Conservation (phyloP, 805 yeast genomes). For the Ogataea corticis region DNA sequence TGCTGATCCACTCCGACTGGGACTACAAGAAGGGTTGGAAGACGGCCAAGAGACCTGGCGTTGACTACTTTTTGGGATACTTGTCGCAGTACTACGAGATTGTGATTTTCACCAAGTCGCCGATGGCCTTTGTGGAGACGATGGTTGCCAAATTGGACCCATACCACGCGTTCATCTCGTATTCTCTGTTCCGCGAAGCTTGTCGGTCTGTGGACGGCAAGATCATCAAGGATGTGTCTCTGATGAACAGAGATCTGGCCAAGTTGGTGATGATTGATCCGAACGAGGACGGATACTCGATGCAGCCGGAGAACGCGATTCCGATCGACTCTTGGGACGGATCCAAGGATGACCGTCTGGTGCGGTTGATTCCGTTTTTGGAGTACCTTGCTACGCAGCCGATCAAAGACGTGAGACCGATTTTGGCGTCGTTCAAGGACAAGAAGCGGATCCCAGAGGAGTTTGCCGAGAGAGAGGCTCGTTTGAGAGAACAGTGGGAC, state of each 20-base stretch:
- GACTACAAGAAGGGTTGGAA: constrained; percentile 92
- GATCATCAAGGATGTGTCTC: constrained; percentile 83
- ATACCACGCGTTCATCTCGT: constrained; percentile 81
- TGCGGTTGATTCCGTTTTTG: constrained; percentile 84
- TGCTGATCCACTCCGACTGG: constrained; percentile 92
- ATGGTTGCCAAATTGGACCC: constrained; percentile 91
- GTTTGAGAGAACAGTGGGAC: constrained; percentile 70
- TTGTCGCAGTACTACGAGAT: constrained; percentile 94
- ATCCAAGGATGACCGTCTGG: constrained; percentile 71
- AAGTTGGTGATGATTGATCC: constrained; percentile 82
- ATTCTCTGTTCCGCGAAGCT: constrained; percentile 87
- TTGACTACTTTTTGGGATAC: constrained; percentile 93
- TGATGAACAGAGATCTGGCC: constrained; percentile 85
- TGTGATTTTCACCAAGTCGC: constrained; percentile 84
- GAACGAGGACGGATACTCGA: constrained; percentile 63
- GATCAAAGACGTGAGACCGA: constrained; percentile 86
- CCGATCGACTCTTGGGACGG: constrained; percentile 88
- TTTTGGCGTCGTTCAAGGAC: constrained; percentile 70
- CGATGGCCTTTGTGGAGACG: constrained; percentile 81
- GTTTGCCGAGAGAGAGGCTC: constrained; percentile 73
- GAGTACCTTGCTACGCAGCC: constrained; percentile 90
- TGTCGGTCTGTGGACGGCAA: constrained; percentile 88
- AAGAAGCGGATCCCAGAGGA: constrained; percentile 71
- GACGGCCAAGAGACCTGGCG: constrained; percentile 98
- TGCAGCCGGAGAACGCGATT: constrained; percentile 95